Evolutionary conservation across 306 rosid species (phyloP), one percentile per base, ranked within the genome.

Genomic region (Prunus padus): DNA sequence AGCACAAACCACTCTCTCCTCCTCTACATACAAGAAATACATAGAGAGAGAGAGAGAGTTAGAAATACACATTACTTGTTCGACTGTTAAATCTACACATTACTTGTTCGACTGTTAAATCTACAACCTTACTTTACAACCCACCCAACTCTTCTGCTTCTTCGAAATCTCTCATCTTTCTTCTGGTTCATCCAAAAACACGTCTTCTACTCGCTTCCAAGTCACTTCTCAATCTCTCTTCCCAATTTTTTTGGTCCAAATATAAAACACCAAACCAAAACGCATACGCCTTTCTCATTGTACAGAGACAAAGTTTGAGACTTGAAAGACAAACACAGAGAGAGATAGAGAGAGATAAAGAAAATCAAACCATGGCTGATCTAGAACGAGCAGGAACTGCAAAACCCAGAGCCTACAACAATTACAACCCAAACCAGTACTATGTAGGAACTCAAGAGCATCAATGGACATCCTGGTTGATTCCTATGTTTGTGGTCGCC

Each of bases 391-490:
- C 83, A 65, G 85, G 81, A 47, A 76, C 81, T 20, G 79, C 66
- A 33, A 86, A 82, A 73, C 62, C 65, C 52, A 71, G 81, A 55
- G 46, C 42, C 52, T 52, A 26, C 51, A 51, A 57, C 54, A 62
- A 44, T 76, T 50, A 68, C 25, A 64, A 31, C 49, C 73, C 56
- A 71, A 22, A 76, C 70, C 83, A 78, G 26, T 82, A 76, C 75
- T 57, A 80, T 51, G 76, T 80, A 3, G 89, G 79, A 23, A 74
- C 82, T 47, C 83, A 75, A 11, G 87, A 77, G 64, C 64, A 76
- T 45, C 86, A 76, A 57, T 86, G 89, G 89, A 86, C 85, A 4
- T 79, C 89, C 4, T 86, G 87, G 89, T 19, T 86, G 79, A 46
- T 86, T 74, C 89, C 89, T 50, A 77, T 80, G 85, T 65, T 86